phyloP scores from a whole-genome alignment of 768 basidiomycete species.

The Sutorius australiensis region DNA sequence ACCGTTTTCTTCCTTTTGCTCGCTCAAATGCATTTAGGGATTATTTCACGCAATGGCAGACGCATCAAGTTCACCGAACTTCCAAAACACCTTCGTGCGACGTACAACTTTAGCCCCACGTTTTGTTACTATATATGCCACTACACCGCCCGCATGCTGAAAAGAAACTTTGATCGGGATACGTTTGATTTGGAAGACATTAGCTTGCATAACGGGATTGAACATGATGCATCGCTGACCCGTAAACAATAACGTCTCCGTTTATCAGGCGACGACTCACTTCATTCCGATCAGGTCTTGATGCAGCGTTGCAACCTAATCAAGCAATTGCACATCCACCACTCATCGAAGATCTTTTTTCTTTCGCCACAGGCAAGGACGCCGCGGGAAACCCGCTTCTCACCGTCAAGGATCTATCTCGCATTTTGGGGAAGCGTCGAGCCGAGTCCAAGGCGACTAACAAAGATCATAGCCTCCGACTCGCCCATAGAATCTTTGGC shows the following conservation, averaged over 20 bases:
- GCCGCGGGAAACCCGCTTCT: constrained; percentile 43
- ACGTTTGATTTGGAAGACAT: constrained; percentile 54
- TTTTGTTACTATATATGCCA: constrained; percentile 65
- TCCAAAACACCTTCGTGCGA: constrained; percentile 37
- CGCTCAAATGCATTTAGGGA: constrained; percentile 20
- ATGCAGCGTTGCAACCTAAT: constrained; percentile 42
- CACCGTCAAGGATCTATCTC: constrained; percentile 58
- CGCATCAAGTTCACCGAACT: constrained; percentile 57
- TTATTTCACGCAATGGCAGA: constrained; percentile 58
- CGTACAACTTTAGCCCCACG: constrained; percentile 66
- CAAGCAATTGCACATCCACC: constrained; percentile 50
- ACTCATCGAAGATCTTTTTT: constrained; percentile 54
- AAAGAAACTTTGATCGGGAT: constrained; percentile 52
- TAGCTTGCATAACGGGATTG: constrained; percentile 13
- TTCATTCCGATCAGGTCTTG: constrained; percentile 44
- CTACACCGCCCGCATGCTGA: constrained; percentile 53
- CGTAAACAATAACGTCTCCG: constrained; percentile 11
- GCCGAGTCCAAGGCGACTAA: constrained; percentile 52
- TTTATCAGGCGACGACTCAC: background rate
- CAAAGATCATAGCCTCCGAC: constrained; percentile 47
- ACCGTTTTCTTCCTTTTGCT: background rate
- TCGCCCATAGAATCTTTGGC: constrained; percentile 59
- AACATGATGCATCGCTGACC: constrained; percentile 26
- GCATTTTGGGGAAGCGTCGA: constrained; percentile 55
- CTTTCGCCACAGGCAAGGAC: constrained; percentile 56